Evolutionary conservation across 495 filamentous ascomycete species (phyloP).

Genomic region (Tuber microsphaerosporum): DNA sequence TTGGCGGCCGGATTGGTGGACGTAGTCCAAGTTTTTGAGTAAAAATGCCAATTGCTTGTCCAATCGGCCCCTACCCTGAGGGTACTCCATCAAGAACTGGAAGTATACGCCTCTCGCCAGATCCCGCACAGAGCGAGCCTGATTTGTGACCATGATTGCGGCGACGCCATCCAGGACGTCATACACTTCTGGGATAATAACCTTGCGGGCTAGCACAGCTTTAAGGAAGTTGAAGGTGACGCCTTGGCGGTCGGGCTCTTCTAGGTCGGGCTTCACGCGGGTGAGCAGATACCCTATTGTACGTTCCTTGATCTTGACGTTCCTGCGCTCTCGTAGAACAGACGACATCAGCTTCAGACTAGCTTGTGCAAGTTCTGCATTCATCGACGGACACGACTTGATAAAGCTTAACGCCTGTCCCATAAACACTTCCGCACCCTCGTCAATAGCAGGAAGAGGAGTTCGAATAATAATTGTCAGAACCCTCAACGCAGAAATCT

Average conservation of each 20-base stretch:
- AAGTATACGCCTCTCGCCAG: conserved; percentile 81
- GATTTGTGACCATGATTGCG: conserved; percentile 92
- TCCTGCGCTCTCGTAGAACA: conserved; percentile 71
- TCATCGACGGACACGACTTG: conserved; percentile 67
- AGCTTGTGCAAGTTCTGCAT: conserved; percentile 72
- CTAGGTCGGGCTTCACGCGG: conserved; percentile 78
- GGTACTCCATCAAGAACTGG: conserved; percentile 90
- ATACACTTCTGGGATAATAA: conserved; percentile 81
- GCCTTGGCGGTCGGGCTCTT: conserved; percentile 83
- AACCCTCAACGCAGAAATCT: conserved; percentile 71
- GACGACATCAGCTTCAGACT: conserved; percentile 79
- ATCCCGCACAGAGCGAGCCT: conserved; percentile 75
- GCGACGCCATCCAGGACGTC: conserved; percentile 81
- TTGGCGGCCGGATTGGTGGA: conserved; percentile 74
- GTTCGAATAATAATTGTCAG: conserved; percentile 81
- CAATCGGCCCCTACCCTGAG: conserved; percentile 79
- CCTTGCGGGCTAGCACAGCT: conserved; percentile 72
- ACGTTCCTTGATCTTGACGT: conserved; percentile 66
- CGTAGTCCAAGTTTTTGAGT: conserved; percentile 82
- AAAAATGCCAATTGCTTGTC: conserved; percentile 83
- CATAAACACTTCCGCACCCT: conserved; percentile 67
- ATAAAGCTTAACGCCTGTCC: conserved; percentile 73
- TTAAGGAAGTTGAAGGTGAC: conserved; percentile 88
- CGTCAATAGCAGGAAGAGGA: conserved; percentile 61
- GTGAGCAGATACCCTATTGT: conserved; percentile 77